These are phyloP conservation scores for Ceratocystiopsis sp. DNA, from an alignment of 2,329 filamentous ascomycete species.

Conservation along the genomic window DNA sequence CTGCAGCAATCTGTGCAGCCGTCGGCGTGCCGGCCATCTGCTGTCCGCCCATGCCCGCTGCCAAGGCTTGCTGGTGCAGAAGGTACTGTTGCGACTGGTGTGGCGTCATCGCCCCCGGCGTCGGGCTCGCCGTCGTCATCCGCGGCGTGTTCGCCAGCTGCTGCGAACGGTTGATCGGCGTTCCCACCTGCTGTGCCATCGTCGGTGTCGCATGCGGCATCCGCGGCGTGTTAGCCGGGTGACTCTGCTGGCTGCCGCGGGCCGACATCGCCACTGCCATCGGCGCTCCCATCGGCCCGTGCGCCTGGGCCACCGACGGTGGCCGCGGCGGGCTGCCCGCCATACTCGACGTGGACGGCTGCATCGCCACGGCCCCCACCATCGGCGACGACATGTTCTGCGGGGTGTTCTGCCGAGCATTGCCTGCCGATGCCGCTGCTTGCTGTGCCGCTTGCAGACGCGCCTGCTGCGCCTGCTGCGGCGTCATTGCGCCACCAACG, in stretches of 20 bases:
- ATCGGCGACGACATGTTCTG: slow-evolving; percentile 50
- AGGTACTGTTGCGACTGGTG: slow-evolving; percentile 34
- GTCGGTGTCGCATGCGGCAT: slow-evolving; percentile 45
- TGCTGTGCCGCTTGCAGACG: slow-evolving; percentile 39
- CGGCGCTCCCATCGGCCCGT: slow-evolving; percentile 36
- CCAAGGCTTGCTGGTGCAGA: slow-evolving; percentile 23
- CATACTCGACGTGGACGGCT: slow-evolving; percentile 49
- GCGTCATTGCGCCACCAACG: slow-evolving; percentile 18
- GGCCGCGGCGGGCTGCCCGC: slow-evolving; percentile 51
- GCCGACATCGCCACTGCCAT: slow-evolving; percentile 47
- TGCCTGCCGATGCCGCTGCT: slow-evolving; percentile 48
- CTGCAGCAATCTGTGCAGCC: slow-evolving; percentile 27
- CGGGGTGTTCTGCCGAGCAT: slow-evolving; percentile 44
- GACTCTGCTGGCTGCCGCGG: slow-evolving; percentile 49
- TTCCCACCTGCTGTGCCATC: slow-evolving; percentile 32
- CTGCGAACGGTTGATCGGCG: slow-evolving; percentile 35
- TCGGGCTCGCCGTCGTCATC: slow-evolving; percentile 33
- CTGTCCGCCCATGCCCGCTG: slow-evolving; percentile 19
- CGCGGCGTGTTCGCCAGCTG: slow-evolving; percentile 38
- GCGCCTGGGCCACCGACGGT: slow-evolving; percentile 46
- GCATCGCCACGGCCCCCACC: slow-evolving; percentile 45
- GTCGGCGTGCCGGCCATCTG: slow-evolving; percentile 16
- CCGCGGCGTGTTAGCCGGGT: slow-evolving; percentile 44
- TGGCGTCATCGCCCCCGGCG: slow-evolving; percentile 35
- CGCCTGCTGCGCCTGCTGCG: slow-evolving; percentile 21